phyloP scores from a whole-genome alignment of 352 stramenopile species.

The Discostella stelligera region DNA sequence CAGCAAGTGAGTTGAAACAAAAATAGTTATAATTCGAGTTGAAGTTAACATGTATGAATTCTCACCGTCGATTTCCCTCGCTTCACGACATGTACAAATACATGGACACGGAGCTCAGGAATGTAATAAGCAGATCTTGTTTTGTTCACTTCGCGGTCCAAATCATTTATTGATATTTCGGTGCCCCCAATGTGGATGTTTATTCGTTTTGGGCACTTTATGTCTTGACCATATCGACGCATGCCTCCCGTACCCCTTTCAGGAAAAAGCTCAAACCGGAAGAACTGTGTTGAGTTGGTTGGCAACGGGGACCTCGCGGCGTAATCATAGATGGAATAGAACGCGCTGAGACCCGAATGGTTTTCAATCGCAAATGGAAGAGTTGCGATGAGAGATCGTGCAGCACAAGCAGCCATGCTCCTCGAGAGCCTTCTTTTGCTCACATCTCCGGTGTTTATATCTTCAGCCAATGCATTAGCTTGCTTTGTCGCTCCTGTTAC shows the following conservation, averaged over 20 bases:
- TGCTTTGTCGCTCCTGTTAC: slow-evolving; percentile 50
- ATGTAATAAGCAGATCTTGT: slow-evolving; percentile 51
- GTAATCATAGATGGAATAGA: slow-evolving; percentile 56
- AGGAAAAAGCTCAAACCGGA: slow-evolving; percentile 77
- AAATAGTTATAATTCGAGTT: neutral
- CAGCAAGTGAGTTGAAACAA: neutral
- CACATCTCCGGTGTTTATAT: slow-evolving; percentile 34
- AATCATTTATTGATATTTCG: slow-evolving; percentile 61
- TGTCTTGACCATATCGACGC: slow-evolving; percentile 80
- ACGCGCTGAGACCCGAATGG: slow-evolving; percentile 65
- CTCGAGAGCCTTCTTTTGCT: slow-evolving; percentile 45
- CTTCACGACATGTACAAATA: slow-evolving; percentile 71
- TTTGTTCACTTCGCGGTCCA: slow-evolving; percentile 67
- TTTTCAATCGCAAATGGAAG: slow-evolving; percentile 82
- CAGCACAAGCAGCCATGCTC: slow-evolving; percentile 70
- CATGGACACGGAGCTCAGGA: slow-evolving; percentile 44
- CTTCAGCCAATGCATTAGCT: slow-evolving; percentile 55
- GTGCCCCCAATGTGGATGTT: slow-evolving; percentile 56
- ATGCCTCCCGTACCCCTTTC: slow-evolving; percentile 67
- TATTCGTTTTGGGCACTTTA: slow-evolving; percentile 69
- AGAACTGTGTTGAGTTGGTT: slow-evolving; percentile 74
- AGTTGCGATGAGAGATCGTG: slow-evolving; percentile 74
- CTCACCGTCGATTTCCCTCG: slow-evolving; percentile 79
- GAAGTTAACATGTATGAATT: slow-evolving; percentile 6
- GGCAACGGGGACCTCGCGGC: slow-evolving; percentile 31